Evolutionary conservation across 352 stramenopile species (phyloP).

Genomic region (Pythium aquatile): DNA sequence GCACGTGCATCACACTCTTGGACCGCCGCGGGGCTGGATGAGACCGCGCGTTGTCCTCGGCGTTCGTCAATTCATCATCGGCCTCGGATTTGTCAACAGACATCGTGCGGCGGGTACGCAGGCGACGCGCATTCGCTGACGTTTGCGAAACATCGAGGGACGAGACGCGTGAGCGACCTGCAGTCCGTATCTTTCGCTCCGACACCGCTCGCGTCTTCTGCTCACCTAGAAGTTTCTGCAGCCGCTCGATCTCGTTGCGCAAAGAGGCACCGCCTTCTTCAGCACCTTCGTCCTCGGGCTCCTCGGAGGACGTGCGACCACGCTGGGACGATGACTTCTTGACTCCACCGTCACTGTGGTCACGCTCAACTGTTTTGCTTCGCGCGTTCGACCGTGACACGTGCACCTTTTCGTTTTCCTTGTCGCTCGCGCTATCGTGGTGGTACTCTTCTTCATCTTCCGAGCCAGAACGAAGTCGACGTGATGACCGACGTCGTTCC

Average conservation of each 20-base stretch:
- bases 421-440: constrained; percentile 1
- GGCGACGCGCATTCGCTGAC: constrained; percentile 14
- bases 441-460: not conserved
- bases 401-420: not conserved
- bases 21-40: constrained; percentile 57
- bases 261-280: constrained; percentile 32
- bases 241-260: constrained; percentile 69
- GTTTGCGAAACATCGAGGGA: constrained; percentile 21
- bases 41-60: constrained; percentile 37
- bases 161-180: constrained; percentile 20
- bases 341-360: not conserved
- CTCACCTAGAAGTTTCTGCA: constrained; percentile 72
- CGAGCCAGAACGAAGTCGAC: constrained; percentile 11
- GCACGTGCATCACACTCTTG: constrained; percentile 48
- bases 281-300: constrained; percentile 29
- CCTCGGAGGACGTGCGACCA: constrained; percentile 16
- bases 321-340: constrained; percentile 17
- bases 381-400: not conserved
- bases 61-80: constrained; percentile 45
- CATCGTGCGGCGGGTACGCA: constrained; percentile 32
- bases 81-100: constrained; percentile 39
- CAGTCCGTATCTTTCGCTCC: constrained; percentile 8
- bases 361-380: not conserved
- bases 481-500: constrained; percentile 1
- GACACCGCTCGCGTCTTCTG: constrained; percentile 34